A percentile compares a stretch with the other conserved stretches of the same genome.
Evolutionary conservation across 768 basidiomycete species (phyloP).

Genomic region (Flagelloscypha sp.): DNA sequence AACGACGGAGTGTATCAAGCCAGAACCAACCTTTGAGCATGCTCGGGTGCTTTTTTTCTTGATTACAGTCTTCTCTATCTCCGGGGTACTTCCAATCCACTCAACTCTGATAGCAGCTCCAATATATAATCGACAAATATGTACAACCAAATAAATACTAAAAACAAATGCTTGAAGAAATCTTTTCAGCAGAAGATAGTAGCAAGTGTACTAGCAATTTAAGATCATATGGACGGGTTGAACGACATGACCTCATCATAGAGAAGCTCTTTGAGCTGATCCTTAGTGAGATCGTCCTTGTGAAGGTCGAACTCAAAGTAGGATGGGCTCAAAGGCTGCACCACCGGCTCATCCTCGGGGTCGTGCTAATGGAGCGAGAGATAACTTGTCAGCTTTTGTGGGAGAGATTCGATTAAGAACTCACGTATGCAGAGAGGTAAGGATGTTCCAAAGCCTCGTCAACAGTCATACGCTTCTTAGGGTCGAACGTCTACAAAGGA

Average conservation of each 20-base stretch:
- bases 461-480: slow-evolving; percentile 76
- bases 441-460: slow-evolving; percentile 79
- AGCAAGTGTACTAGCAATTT: too few relatives aligned
- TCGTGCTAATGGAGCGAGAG: slow-evolving; percentile 49
- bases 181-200: too few relatives aligned
- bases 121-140: too few relatives aligned
- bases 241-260: slow-evolving; percentile 82
- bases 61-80: too few relatives aligned
- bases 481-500: slow-evolving; percentile 64
- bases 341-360: slow-evolving; percentile 81
- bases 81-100: too few relatives aligned
- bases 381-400: slow-evolving; percentile 5
- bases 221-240: slow-evolving; percentile 46
- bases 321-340: slow-evolving; percentile 68
- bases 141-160: too few relatives aligned
- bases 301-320: slow-evolving; percentile 89
- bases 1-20: too few relatives aligned
- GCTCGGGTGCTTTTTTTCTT: too few relatives aligned
- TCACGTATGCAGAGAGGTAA: slow-evolving; percentile 68
- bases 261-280: slow-evolving; percentile 74
- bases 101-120: too few relatives aligned
- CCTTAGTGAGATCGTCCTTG: slow-evolving; percentile 70
- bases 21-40: too few relatives aligned
- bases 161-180: too few relatives aligned
- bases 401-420: slow-evolving; percentile 15